These are phyloP conservation scores for Arthrobotrys megalospora DNA, from an alignment of 2,329 filamentous ascomycete genomes.

Conservation along the genomic window DNA sequence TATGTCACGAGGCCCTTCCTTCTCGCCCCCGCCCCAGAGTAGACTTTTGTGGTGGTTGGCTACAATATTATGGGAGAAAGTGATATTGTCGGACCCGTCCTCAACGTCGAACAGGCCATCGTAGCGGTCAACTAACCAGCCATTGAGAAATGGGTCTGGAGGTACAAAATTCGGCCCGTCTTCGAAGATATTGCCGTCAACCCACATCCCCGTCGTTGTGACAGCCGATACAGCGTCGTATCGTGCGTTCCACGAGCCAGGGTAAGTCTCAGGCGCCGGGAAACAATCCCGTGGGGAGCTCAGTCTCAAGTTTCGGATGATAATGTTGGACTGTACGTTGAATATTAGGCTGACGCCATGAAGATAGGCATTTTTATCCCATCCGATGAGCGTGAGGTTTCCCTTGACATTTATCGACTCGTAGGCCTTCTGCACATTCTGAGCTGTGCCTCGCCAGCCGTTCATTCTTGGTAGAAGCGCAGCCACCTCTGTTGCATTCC, in stretches of 20 bases:
- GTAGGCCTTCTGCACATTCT: constrained; percentile 60
- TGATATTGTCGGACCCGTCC: constrained; percentile 62
- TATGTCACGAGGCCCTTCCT: constrained; percentile 61
- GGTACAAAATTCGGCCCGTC: constrained; percentile 52
- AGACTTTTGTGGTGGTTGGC: constrained; percentile 61
- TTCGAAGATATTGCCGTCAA: constrained; percentile 61
- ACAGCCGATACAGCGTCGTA: constrained; percentile 61
- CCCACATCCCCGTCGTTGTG: constrained; percentile 60
- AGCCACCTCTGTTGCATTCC: constrained; percentile 49
- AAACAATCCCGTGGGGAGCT: constrained; percentile 61
- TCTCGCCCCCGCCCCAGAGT: constrained; percentile 61
- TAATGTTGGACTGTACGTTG: constrained; percentile 57
- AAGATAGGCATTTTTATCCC: constrained; percentile 49
- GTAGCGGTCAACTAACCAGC: constrained; percentile 58
- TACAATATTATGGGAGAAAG: constrained; percentile 62
- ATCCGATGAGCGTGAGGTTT: constrained; percentile 52
- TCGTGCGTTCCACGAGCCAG: constrained; percentile 58
- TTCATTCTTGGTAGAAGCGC: constrained; percentile 56
- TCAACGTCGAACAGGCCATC: constrained; percentile 61
- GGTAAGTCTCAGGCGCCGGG: constrained; percentile 62
- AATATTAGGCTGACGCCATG: constrained; percentile 60
- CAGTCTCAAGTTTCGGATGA: constrained; percentile 59
- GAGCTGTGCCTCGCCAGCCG: constrained; percentile 60
- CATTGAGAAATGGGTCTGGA: constrained; percentile 48
- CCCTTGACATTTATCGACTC: constrained; percentile 59